Conservation (phyloP, 495 filamentous ascomycete species). For the Penicillium cosmopolitanum region DNA sequence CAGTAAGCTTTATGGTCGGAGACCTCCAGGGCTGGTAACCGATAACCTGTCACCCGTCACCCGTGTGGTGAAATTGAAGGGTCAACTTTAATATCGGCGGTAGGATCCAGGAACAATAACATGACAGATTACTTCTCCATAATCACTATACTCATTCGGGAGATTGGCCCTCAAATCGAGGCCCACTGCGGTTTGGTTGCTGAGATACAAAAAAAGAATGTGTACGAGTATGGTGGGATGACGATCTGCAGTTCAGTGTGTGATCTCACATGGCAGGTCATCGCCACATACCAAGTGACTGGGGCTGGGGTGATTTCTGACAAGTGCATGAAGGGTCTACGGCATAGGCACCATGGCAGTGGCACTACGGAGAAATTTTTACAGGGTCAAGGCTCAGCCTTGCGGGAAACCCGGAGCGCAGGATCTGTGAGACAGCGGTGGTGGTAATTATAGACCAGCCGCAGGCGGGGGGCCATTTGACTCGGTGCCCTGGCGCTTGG, state of each 20-base stretch:
- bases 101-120: background rate
- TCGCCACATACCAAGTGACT: no score
- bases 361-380: no score
- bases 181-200: conserved; percentile 3
- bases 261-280: background rate
- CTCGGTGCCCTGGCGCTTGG: conserved; percentile 14
- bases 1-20: no score
- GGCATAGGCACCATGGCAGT: no score
- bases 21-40: no score
- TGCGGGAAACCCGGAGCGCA: no score
- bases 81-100: no score
- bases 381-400: no score
- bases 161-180: background rate
- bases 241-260: background rate
- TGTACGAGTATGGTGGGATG: background rate
- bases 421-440: background rate
- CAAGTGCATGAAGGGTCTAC: no score
- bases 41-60: no score
- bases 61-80: no score
- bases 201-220: background rate
- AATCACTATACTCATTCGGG: background rate
- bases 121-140: background rate
- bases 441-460: conserved; percentile 5
- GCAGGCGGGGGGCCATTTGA: background rate
- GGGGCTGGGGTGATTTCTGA: no score